These are phyloP conservation scores for Plenodomus tracheiphilus DNA, from an alignment of 2,329 filamentous ascomycete genomes.

Conservation along the genomic window DNA sequence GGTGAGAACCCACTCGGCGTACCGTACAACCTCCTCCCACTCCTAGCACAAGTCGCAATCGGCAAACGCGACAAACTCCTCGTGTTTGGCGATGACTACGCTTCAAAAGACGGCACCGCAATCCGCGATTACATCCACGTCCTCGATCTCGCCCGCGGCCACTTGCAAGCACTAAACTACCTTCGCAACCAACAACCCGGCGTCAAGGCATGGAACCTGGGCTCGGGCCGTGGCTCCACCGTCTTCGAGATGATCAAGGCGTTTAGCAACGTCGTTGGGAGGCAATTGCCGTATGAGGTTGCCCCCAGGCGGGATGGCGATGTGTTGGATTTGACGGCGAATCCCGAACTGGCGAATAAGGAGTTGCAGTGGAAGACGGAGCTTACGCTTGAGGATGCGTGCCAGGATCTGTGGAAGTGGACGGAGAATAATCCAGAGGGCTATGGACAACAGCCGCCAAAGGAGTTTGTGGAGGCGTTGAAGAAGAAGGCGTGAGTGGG, in stretches of 20 bases:
- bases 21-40: constrained; percentile 91
- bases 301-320: constrained; percentile 82
- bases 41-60: constrained; percentile 93
- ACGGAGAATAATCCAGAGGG: constrained; percentile 95
- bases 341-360: constrained; percentile 81
- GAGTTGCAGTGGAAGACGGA: constrained; percentile 94
- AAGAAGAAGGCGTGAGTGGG: constrained; percentile 29
- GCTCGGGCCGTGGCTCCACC: constrained; percentile 90
- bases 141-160: constrained; percentile 82
- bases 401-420: constrained; percentile 94
- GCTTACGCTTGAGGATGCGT: constrained; percentile 88
- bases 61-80: constrained; percentile 92
- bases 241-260: constrained; percentile 98
- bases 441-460: constrained; percentile 88
- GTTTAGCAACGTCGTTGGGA: constrained; percentile 84
- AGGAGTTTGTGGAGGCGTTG: constrained; percentile 69
- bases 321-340: constrained; percentile 91
- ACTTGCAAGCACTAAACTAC: constrained; percentile 87
- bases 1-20: constrained; percentile 96
- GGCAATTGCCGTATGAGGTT: constrained; percentile 83
- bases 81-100: constrained; percentile 94
- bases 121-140: constrained; percentile 99
- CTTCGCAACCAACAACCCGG: constrained; percentile 82
- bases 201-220: constrained; percentile 94
- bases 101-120: constrained; percentile 85